Base-by-base conservation (phyloP, 257 asterid genomes). In the Thymus mandschuricus region DNA sequence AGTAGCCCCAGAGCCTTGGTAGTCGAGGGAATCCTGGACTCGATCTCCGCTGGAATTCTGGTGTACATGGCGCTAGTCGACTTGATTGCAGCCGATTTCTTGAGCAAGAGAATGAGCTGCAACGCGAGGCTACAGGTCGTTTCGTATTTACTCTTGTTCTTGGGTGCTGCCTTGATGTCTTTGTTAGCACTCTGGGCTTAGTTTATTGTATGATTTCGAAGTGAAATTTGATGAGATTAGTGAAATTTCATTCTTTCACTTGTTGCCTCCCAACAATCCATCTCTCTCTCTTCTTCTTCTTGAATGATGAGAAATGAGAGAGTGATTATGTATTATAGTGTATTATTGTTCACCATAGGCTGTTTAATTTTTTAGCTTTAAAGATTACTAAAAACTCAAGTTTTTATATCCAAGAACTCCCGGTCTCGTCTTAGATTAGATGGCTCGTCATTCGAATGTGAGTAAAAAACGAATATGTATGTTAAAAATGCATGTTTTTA, bases 61-160 rank as follows among this genome's bases (percentile, higher is more conserved):
- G 92, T 92, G 31, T 90, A 88, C 69, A 92, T 92, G 98, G 96
- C 98, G 64, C 81, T 93, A 51, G 98, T 94, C 48, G 98, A 94
- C 66, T 70, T 94, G 64, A 86, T 94, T 8, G 98, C 97, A 0
- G 97, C 98, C 5, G 97, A 94, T 79, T 94, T 94, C 83, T 84
- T 94, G 91, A 94, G 95, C 33, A 94, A 91, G 87, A 83, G 87
- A 75, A 89, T 94, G 98, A 91, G 96, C 78, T 89, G 96, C 86
- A 87, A 94, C 77, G 10, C 81, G 68, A 87, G 89, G 89, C 94
- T 94, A 40, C 97, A 91, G 77, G 79, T 83, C 1, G 81, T 77
- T 41, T 94, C 97, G 10, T 94, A 91, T 68, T 61, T 87, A 62
- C 85, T 92, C 31, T 84, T 94, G 73, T 91, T 94, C 75, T 73